Evolutionary conservation across 2,329 filamentous ascomycete genomes (phyloP), one percentile per base, ranked within the genome.

Genomic region (Xylariaceae sp.): DNA sequence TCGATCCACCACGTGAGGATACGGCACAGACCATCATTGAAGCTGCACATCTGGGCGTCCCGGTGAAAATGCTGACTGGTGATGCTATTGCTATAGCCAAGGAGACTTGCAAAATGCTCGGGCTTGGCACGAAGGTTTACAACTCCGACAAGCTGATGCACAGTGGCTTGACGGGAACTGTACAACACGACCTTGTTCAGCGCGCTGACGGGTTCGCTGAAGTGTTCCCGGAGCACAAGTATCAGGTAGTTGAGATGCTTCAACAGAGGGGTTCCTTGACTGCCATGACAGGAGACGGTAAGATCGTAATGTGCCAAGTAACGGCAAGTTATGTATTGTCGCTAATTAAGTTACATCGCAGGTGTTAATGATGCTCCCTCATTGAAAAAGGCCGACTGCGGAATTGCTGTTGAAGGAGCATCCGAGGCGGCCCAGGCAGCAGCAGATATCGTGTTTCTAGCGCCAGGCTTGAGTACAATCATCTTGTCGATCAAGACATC

Each of bases 51-150:
- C 87, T 91, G 56, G 88, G 88, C 80, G 87, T 91, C 29, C 86
- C 84, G 64, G 88, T 91, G 67, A 91, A 91, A 85, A 91, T 91
- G 88, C 79, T 91, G 75, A 91, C 88, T 78, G 88, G 88, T 83
- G 88, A 91, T 72, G 88, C 88, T 64, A 89, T 91, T 67, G 88
- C 88, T 68, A 91, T 91, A 65, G 88, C 88, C 58, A 91, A 91
- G 80, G 88, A 91, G 78, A 91, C 88, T 66, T 91, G 88, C 84
- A 90, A 90, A 80, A 91, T 91, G 86, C 82, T 91, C 73, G 87
- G 88, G 65, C 85, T 91, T 58, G 87, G 87, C 67, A 91, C 88
- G 73, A 91, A 91, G 81, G 88, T 92, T 65, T 91, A 91, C 81
- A 90, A 91, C 80, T 91, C 88, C 58, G 86, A 89, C 72, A 88